Evolutionary conservation across 345 rosid genomes (phyloP), one percentile per base, ranked within the genome.

Genomic region (Pseudoturritis turrita): DNA sequence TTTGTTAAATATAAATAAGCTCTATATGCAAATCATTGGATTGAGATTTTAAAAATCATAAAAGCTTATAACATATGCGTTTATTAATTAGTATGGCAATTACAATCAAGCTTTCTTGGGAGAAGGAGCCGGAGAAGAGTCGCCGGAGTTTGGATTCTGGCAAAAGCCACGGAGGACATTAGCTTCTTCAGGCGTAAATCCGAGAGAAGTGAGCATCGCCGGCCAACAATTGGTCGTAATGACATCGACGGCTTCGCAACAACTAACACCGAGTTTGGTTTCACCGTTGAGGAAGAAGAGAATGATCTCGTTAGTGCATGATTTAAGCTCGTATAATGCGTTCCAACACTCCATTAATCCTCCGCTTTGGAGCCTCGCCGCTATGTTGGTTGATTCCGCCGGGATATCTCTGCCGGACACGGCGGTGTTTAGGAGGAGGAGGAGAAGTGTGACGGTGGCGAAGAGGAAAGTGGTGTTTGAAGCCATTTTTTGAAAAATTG

Each of bases 221-320:
- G 97, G 98, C 98, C 97, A 93, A 69, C 97, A 93, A 18, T 79
- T 69, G 7, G 64, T 82, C 0, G 86, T 86, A 1, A 90, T 84
- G 15, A 81, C 56, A 1, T 78, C 85, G 11, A 90, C 82, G 36
- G 92, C 85, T 5, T 69, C 63, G 22, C 98, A 93, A 58, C 98
- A 93, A 4, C 62, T 76, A 0, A 74, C 77, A 2, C 90, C 91
- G 6, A 93, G 77, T 58, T 66, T 67, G 10, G 91, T 73, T 68
- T 85, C 76, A 0, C 93, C 97, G 11, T 86, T 83, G 2, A 88
- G 77, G 78, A 93, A 83, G 76, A 81, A 88, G 18, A 81, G 63
- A 28, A 85, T 14, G 14, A 92, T 88, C 79, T 92, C 98, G 28
- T 81, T 81, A 3, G 96, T 77, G 86, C 93, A 92, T 0, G 90